Percentiles rank a stretch among this genome's conserved stretches.
Evolutionary conservation across 192 early-diverging fungal genomes (phyloP).

Genomic region (Podila epigama): DNA sequence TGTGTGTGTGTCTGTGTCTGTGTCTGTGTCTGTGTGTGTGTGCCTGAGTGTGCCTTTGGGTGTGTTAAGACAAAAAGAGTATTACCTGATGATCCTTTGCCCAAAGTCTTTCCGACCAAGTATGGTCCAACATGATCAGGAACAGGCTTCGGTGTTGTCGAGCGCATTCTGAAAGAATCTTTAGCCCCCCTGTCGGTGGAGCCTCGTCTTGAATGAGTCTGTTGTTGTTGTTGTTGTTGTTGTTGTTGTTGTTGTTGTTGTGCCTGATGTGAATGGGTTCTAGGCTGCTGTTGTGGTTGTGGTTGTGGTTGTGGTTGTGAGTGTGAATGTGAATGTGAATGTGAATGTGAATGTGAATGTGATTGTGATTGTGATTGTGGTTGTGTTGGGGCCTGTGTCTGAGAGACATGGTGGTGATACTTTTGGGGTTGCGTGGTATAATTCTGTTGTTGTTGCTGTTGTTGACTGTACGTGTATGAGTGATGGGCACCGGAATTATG

Average conservation of each 20-base stretch:
- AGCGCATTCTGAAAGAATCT: slow-evolving; percentile 26
- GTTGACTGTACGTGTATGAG: background rate
- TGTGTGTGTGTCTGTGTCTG: background rate
- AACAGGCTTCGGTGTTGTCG: slow-evolving; percentile 24
- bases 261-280: no score
- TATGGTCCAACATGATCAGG: slow-evolving; percentile 58
- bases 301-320: background rate
- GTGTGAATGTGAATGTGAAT: slow-evolving; percentile 2
- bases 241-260: slow-evolving; percentile 6
- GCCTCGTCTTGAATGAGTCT: slow-evolving; percentile 19
- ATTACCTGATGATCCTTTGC: slow-evolving; percentile 63
- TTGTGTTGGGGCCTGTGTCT: background rate
- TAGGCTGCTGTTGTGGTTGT: background rate
- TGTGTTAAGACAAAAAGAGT: background rate
- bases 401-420: background rate
- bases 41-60: background rate
- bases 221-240: background rate
- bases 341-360: background rate
- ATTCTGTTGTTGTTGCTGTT: background rate
- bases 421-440: background rate
- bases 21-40: background rate
- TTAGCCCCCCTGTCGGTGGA: slow-evolving; percentile 30
- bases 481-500: slow-evolving; percentile 20
- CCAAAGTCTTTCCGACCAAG: slow-evolving; percentile 56
- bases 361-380: background rate